Evolutionary conservation across 805 yeast species (phyloP).

Genomic region (Metschnikowia kofuensis): DNA sequence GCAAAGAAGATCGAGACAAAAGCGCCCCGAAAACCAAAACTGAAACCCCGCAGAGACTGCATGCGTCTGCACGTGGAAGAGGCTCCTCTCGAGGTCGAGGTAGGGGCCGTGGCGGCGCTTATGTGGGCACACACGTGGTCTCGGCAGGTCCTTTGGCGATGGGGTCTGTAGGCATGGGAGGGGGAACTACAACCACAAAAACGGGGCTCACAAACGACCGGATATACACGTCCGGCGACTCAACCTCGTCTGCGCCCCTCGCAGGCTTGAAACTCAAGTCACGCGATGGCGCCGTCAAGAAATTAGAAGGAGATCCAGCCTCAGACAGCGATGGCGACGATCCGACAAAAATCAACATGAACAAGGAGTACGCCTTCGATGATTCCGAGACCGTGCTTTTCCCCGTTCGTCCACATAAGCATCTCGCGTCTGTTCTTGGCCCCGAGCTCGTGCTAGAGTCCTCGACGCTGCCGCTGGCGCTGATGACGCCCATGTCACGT

Average conservation of each 20-base stretch:
- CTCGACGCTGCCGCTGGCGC: constrained; percentile 19
- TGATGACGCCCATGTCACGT: constrained; percentile 6
- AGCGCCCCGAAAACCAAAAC: constrained; percentile 57
- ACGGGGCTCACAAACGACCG: constrained; percentile 27
- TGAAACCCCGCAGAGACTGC: constrained; percentile 22
- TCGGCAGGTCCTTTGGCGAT: constrained; percentile 73
- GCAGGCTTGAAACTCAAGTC: constrained; percentile 33
- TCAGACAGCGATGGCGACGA: constrained; percentile 45
- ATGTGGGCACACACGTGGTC: constrained; percentile 59
- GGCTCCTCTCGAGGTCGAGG: constrained; percentile 23
- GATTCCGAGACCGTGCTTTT: constrained; percentile 56
- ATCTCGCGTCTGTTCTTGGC: constrained; percentile 21
- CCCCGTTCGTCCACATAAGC: constrained; percentile 69
- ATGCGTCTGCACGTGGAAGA: constrained; percentile 4
- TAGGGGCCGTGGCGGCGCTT: constrained; percentile 36
- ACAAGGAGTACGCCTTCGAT: constrained; percentile 51
- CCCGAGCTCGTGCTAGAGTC: constrained; percentile 22
- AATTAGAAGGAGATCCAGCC: constrained; percentile 13
- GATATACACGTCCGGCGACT: constrained; percentile 44
- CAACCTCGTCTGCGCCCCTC: constrained; percentile 39
- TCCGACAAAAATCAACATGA: constrained; percentile 58
- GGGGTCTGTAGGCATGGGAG: constrained; percentile 52
- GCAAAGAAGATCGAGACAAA: constrained; percentile 80
- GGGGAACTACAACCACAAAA: constrained; percentile 24
- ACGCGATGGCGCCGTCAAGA: constrained; percentile 7